Base-by-base conservation (phyloP, 2,329 filamentous ascomycete species). In the Diaporthe sp. region DNA sequence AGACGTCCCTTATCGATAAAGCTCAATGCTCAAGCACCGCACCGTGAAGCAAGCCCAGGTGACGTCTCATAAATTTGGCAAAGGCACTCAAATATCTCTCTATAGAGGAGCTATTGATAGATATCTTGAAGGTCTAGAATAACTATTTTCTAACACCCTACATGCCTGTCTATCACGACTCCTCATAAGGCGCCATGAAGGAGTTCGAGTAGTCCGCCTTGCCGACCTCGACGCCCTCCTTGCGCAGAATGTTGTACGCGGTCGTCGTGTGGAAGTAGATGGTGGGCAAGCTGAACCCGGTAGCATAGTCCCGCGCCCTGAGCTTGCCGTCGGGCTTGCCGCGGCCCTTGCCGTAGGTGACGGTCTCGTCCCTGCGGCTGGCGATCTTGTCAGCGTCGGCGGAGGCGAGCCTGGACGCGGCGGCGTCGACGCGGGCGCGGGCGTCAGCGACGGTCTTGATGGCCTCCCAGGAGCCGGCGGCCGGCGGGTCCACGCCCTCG, bases 211-310 rank as follows among this genome's bases (percentile, higher is more conserved):
- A 72, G 53, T 49, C 49, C 25, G 28, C 15, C 49, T 75, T 39
- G 15, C 49, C 69, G n/a, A 72, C n/a, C 1, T 71, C 42, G 37
- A 74, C 19, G 8, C 62, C 34, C 55, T 68, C 34, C 44, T 65
- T 65, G 34, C 44, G 59, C 59, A 39, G 49, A 22, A 65, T 65
- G 39, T 19, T 65, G 5, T 65, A 65, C 9, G 53, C 65, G 12
- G 28, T 75, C 22, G 68, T 67, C 28, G 68, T 57, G 59, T 71
- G 59, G 49, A 73, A 68, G 51, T 37, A 61, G 34, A 53, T 55
- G 42, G 17, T 58, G 19, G 57, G 49, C 51, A 68, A 37, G 61
- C 62, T 46, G 34, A 34, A 58, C n/a, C 22, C 57, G 9, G 58
- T n/a, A 8, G 31, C 68, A n/a, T 65, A 65, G 39, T 65, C 59